Conservation (phyloP, 1,284 basidiomycete genomes). For the Coniferiporia sulphurascens region DNA sequence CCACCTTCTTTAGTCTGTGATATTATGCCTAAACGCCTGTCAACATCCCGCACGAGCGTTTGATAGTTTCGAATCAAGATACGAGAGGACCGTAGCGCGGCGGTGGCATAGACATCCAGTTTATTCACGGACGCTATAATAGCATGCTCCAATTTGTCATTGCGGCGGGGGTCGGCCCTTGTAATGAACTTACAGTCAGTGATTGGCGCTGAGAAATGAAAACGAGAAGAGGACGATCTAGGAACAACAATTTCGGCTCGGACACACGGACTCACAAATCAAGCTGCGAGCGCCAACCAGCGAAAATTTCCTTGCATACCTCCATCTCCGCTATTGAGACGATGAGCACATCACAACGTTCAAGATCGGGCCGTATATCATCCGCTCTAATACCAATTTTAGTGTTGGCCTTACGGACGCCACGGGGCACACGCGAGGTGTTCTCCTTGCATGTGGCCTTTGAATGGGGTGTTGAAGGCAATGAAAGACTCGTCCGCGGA, state of each 20-base stretch:
- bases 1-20: conserved; percentile 6
- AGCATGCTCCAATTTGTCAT: conserved; percentile 4
- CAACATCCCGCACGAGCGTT: not conserved
- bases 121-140: conserved; percentile 7
- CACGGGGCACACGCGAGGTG: not conserved
- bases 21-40: not conserved
- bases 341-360: conserved; percentile 13
- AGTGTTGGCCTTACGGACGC: not conserved
- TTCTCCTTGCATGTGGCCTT: too few species aligned
- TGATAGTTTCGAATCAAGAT: conserved; percentile 6
- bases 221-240: not conserved
- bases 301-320: conserved; percentile 15
- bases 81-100: conserved; percentile 7
- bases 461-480: too few species aligned
- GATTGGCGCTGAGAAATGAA: not conserved
- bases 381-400: not conserved
- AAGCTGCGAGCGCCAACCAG: conserved; percentile 13
- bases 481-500: too few species aligned
- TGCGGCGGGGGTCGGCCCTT: conserved; percentile 1
- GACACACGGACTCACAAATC: conserved; percentile 2
- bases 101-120: conserved; percentile 1
- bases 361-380: conserved; percentile 6
- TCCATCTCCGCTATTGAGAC: conserved; percentile 15
- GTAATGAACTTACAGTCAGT: not conserved
- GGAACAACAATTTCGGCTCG: not conserved